Conservation (phyloP, 768 basidiomycete genomes). For the Collybia mongolica region DNA sequence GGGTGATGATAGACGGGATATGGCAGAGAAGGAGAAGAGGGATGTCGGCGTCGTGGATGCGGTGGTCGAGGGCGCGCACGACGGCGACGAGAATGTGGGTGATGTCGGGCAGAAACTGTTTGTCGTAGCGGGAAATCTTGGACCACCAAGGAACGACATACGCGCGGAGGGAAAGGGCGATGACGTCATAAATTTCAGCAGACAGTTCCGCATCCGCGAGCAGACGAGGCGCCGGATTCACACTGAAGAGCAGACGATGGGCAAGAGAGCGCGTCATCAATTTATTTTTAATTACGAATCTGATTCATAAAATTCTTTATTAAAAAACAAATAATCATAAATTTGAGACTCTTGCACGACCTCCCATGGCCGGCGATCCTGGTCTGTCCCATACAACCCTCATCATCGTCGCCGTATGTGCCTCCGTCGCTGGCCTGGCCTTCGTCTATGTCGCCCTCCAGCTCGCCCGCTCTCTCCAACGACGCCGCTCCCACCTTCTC, state of each 20-base stretch:
- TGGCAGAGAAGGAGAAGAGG: constrained; percentile 59
- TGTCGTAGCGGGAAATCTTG: constrained; percentile 80
- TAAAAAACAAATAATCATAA: no score
- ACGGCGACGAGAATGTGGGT: constrained; percentile 56
- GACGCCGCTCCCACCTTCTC: constrained; percentile 16
- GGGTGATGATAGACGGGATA: constrained; percentile 63
- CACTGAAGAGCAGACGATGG: constrained; percentile 65
- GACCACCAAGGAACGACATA: constrained; percentile 87
- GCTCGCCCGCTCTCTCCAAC: constrained; percentile 27
- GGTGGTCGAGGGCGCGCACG: constrained; percentile 58
- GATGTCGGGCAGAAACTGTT: constrained; percentile 75
- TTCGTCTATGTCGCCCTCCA: constrained; percentile 35
- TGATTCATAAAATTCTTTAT: no score
- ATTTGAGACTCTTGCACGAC: background rate
- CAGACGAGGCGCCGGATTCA: constrained; percentile 36
- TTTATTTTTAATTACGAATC: no score
- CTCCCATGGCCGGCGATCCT: constrained; percentile 9
- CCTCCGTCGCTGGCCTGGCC: constrained; percentile 37
- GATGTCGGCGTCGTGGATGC: constrained; percentile 54
- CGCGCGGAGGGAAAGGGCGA: constrained; percentile 78
- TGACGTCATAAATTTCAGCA: constrained; percentile 72
- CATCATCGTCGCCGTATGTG: constrained; percentile 49
- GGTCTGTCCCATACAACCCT: constrained; percentile 38
- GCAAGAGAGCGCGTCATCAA: constrained; percentile 34
- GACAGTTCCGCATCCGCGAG: constrained; percentile 53